These are phyloP conservation scores for Pyrenophora tritici-repentis DNA, from an alignment of 2,329 filamentous ascomycete genomes.

Conservation along the genomic window DNA sequence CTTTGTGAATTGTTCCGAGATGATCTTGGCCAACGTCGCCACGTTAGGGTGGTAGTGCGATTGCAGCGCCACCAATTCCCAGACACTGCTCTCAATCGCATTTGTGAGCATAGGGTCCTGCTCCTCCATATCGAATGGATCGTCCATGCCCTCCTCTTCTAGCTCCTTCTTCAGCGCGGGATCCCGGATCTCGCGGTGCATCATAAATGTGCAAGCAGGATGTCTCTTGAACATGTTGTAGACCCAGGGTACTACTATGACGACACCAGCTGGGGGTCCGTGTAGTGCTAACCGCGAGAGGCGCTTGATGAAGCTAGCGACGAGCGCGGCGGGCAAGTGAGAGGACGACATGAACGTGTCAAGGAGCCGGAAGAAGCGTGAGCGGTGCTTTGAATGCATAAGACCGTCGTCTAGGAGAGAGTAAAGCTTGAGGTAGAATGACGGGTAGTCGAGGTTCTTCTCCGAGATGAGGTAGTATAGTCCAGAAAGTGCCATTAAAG, in stretches of 20 bases:
- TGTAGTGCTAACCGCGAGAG: constrained; percentile 82
- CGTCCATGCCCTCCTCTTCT: constrained; percentile 66
- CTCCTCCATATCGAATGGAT: constrained; percentile 79
- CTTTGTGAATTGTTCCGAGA: constrained; percentile 97
- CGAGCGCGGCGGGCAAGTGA: constrained; percentile 86
- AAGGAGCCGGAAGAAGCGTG: constrained; percentile 87
- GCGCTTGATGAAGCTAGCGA: constrained; percentile 97
- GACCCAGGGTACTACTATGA: constrained; percentile 86
- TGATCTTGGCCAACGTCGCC: constrained; percentile 88
- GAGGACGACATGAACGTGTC: constrained; percentile 90
- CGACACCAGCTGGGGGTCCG: constrained; percentile 86
- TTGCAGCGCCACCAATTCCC: constrained; percentile 91
- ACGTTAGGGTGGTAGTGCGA: constrained; percentile 97
- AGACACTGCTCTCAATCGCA: constrained; percentile 90
- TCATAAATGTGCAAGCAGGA: constrained; percentile 92
- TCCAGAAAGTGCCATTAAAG: constrained; percentile 85
- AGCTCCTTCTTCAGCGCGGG: constrained; percentile 63
- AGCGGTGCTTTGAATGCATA: constrained; percentile 91
- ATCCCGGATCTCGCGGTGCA: constrained; percentile 75
- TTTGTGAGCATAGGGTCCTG: constrained; percentile 80
- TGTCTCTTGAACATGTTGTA: constrained; percentile 94
- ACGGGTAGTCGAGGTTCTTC: constrained; percentile 93
- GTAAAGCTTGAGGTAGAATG: constrained; percentile 93
- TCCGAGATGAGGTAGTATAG: constrained; percentile 94
- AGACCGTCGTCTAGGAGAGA: constrained; percentile 84